Evolutionary conservation across 305 asterid species (phyloP), one percentile per base, ranked within the genome.

Genomic region (Plantago coronopus): DNA sequence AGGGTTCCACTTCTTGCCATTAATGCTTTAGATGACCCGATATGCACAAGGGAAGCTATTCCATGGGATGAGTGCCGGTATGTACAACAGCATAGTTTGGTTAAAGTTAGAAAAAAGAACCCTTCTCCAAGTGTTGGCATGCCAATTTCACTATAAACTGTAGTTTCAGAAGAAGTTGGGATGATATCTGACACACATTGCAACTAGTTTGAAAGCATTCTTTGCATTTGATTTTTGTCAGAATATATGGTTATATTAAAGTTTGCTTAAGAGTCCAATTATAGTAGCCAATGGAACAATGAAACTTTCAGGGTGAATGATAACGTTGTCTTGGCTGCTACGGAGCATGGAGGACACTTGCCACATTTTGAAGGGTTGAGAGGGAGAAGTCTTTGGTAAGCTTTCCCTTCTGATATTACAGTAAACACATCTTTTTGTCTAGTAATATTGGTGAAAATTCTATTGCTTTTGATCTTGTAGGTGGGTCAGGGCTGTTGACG

Each of bases 1-100:
- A 75, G 8, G 82, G 83, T 89, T 57, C 99, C 99, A 72, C 89
- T 89, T 72, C 83, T 93, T 61, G 89, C 97, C 79, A 68, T 93
- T 71, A 85, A 86, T 69, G 65, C 95, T 38, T 61, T 83, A 76
- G 99, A 93, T 70, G 99, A 93, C 76, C 97, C 99, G 48, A 81
- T 93, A 59, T 93, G 99, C 69, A 87, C 99, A 14, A 62, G 74
- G 66, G 99, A 93, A 77, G 97, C 97, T 69, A 85, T 93, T 72
- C 97, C 99, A 64, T 83, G 91, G 89, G 99, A 89, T 64, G 99
- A 93, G 72, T 87, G 97, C 83, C 75, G 97, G 99, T 87, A 68
- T 47, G 73, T 59, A 22, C 19, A 19, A 18, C 10, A n/a, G 19
- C 9, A 23, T 40, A 10, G 9, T 14, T 57, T 19, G 11, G 6